phyloP scores from a whole-genome alignment of 805 yeast genomes.

The Suhomyces canberraensis region DNA sequence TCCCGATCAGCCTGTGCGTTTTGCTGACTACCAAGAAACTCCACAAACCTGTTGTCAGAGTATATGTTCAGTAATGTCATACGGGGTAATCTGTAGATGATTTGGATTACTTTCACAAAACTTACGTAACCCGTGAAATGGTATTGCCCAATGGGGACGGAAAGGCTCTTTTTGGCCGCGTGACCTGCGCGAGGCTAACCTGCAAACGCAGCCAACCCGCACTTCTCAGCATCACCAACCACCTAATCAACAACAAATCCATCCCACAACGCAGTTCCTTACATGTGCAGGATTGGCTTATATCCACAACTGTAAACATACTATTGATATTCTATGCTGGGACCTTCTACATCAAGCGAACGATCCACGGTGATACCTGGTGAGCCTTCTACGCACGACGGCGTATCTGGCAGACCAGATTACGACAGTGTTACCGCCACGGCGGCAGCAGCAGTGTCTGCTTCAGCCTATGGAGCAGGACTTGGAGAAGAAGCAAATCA shows the following conservation, averaged over 20 bases:
- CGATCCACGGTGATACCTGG: conserved; percentile 17
- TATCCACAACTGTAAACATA: conserved; percentile 9
- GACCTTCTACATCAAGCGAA: conserved; percentile 31
- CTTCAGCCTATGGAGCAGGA: conserved; percentile 8
- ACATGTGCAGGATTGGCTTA: conserved; percentile 27
- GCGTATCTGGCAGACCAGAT: conserved; percentile 10
- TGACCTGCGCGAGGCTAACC: background rate
- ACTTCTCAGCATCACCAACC: conserved; percentile 4
- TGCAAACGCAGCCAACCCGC: conserved; percentile 1
- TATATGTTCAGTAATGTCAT: background rate
- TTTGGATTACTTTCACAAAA: too few relatives aligned
- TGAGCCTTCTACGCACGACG: conserved; percentile 9
- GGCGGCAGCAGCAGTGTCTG: conserved; percentile 13
- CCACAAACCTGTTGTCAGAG: background rate
- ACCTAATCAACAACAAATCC: conserved; percentile 5
- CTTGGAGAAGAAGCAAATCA: conserved; percentile 9
- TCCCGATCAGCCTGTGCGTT: conserved; percentile 20
- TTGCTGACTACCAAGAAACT: background rate
- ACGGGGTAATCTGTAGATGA: background rate
- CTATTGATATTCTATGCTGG: conserved; percentile 18
- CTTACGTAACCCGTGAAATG: too few relatives aligned
- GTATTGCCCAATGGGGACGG: too few relatives aligned
- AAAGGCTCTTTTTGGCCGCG: too few relatives aligned
- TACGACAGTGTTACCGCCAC: conserved; percentile 15
- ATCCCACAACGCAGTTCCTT: conserved; percentile 3